phyloP scores from a whole-genome alignment of 202 grass and related monocot genomes.

The Bolboschoenoplectus hybrid region DNA sequence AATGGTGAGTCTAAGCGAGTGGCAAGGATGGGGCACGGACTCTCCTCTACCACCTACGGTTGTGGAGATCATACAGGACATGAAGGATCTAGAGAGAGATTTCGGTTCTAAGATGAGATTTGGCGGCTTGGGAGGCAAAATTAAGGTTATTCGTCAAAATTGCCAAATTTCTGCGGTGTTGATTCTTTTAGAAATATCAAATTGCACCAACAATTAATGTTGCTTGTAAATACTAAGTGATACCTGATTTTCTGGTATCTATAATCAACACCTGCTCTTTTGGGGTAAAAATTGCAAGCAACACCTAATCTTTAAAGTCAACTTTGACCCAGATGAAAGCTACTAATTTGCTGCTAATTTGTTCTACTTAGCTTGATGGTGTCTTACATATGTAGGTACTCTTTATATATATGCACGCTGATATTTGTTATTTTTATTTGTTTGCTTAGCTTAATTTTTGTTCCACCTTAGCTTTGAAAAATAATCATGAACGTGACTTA shows the following conservation, averaged over 20 bases:
- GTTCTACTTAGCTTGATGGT: not conserved
- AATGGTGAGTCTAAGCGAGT: conserved; percentile 62
- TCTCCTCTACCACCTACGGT: conserved; percentile 62
- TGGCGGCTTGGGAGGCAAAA: conserved; percentile 67
- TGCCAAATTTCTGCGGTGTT: not conserved
- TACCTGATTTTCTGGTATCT: not conserved
- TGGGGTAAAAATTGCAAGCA: not conserved
- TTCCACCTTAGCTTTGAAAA: not conserved
- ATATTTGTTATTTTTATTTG: not conserved
- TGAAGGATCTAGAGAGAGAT: conserved; percentile 59
- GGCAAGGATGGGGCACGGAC: conserved; percentile 77
- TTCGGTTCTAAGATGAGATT: conserved; percentile 64
- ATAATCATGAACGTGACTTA: not conserved
- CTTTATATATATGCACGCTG: not conserved
- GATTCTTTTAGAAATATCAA: too few relatives aligned
- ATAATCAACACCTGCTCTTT: not conserved
- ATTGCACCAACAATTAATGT: not conserved
- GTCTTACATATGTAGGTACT: not conserved
- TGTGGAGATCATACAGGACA: conserved; percentile 40
- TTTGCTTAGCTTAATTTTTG: not conserved
- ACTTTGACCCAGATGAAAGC: not conserved
- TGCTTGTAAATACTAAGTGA: not conserved
- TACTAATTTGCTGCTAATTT: not conserved
- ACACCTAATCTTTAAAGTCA: not conserved
- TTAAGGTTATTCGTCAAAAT: conserved; percentile 52